A percentile compares a stretch with the other conserved stretches of the same genome.
phyloP scores from a whole-genome alignment of 2,329 filamentous ascomycete species.

The Apiospora rasikravindrae region DNA sequence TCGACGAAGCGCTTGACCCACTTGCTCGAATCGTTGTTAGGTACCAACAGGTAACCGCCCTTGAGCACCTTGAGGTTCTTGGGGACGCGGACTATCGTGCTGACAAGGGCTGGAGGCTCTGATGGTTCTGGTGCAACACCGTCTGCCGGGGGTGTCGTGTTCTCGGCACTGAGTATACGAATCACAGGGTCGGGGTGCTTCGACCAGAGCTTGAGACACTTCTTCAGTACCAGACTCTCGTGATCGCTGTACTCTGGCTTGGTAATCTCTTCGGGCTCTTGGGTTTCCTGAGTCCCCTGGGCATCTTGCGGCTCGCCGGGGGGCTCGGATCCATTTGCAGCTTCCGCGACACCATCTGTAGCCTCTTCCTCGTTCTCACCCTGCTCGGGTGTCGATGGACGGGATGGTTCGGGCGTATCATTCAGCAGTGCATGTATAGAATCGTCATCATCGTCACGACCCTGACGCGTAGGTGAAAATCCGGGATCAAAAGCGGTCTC shows the following conservation, averaged over 20 bases:
- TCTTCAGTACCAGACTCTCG: slow-evolving; percentile 55
- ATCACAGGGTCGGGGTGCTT: slow-evolving; percentile 61
- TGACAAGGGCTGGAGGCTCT: slow-evolving; percentile 68
- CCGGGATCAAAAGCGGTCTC: slow-evolving; percentile 44
- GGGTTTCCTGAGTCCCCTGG: slow-evolving; percentile 18
- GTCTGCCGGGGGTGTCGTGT: slow-evolving; percentile 72
- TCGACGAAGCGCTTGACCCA: slow-evolving; percentile 96
- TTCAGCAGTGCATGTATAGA: slow-evolving; percentile 64
- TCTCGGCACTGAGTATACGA: slow-evolving; percentile 62
- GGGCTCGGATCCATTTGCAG: neutral
- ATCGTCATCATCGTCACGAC: slow-evolving; percentile 49
- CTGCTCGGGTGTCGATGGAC: slow-evolving; percentile 39
- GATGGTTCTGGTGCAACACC: slow-evolving; percentile 57
- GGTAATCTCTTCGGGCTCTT: slow-evolving; percentile 41
- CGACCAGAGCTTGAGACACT: slow-evolving; percentile 69
- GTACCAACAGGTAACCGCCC: slow-evolving; percentile 85
- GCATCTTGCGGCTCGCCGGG: neutral
- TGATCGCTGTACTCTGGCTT: slow-evolving; percentile 51
- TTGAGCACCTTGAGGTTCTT: slow-evolving; percentile 86
- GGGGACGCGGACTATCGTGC: slow-evolving; percentile 76
- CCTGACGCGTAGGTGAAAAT: slow-evolving; percentile 35
- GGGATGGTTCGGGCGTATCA: slow-evolving; percentile 60
- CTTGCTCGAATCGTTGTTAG: slow-evolving; percentile 78
- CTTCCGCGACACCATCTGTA: slow-evolving; percentile 10
- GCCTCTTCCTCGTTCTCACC: slow-evolving; percentile 17